Evolutionary conservation across 768 basidiomycete species (phyloP).

Genomic region (Fistulinella prunicolor): DNA sequence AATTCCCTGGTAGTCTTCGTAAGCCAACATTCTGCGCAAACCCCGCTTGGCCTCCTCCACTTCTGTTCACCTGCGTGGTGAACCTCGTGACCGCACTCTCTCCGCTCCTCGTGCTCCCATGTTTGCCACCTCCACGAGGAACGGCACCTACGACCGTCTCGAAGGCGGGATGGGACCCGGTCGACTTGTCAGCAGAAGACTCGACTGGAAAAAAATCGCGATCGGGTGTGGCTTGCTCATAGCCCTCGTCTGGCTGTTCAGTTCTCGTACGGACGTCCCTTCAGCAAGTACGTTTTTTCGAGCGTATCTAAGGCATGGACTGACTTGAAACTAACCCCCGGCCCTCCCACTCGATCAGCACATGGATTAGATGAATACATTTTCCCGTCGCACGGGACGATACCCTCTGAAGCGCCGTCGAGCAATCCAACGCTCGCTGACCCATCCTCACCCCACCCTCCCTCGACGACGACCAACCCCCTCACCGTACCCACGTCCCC

Average conservation of each 20-base stretch:
- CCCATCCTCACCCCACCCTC: too few species aligned
- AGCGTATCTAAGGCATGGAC: not conserved
- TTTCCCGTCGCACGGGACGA: conserved; percentile 20
- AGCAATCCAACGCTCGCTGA: not conserved
- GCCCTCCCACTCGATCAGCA: too few species aligned
- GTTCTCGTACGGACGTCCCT: conserved; percentile 37
- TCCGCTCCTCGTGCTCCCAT: conserved; percentile 14
- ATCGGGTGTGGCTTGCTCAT: conserved; percentile 56
- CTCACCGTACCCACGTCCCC: conserved; percentile 47
- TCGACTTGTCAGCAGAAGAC: conserved; percentile 29
- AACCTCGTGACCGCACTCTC: conserved; percentile 22
- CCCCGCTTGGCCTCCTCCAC: conserved; percentile 27
- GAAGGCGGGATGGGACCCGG: conserved; percentile 59
- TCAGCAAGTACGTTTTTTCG: conserved; percentile 18
- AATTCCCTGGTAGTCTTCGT: not conserved
- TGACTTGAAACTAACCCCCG: too few species aligned
- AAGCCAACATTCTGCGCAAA: conserved; percentile 22
- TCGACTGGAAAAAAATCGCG: conserved; percentile 66
- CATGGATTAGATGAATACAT: conserved; percentile 20
- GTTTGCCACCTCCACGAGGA: conserved; percentile 35
- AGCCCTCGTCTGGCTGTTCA: conserved; percentile 64
- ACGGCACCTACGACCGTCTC: conserved; percentile 54
- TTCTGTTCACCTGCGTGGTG: conserved; percentile 25
- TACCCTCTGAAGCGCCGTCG: conserved; percentile 9
- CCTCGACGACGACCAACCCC: not conserved